Evolutionary conservation across 2,329 filamentous ascomycete species (phyloP).

Genomic region (Colletotrichum trifolii): DNA sequence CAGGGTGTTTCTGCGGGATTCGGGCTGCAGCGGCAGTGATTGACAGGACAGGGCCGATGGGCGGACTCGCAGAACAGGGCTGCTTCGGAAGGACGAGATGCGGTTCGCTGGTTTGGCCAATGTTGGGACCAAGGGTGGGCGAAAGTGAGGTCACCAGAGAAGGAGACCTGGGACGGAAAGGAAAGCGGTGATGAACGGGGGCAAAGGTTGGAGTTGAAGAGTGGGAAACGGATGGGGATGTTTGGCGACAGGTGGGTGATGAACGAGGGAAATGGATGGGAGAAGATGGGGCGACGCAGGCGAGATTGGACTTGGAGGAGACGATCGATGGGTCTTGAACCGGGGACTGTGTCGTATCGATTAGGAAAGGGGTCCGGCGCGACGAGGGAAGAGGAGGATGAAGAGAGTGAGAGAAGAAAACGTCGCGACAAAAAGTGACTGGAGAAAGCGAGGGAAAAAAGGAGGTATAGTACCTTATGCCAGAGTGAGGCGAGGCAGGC

Average conservation of each 20-base stretch:
- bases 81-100: background rate
- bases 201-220: slow-evolving; percentile 6
- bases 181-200: slow-evolving; percentile 3
- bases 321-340: slow-evolving; percentile 29
- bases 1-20: background rate
- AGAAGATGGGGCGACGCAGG: slow-evolving; percentile 21
- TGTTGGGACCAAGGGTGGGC: slow-evolving; percentile 13
- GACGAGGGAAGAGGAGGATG: background rate
- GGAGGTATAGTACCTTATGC: background rate
- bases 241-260: slow-evolving; percentile 4
- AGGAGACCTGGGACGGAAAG: background rate
- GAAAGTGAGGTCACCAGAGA: slow-evolving; percentile 25
- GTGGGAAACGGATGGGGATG: background rate
- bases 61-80: slow-evolving; percentile 2
- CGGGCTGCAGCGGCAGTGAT: slow-evolving; percentile 6
- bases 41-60: slow-evolving; percentile 6
- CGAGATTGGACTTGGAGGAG: slow-evolving; percentile 29
- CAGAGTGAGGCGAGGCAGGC: background rate
- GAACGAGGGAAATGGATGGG: background rate
- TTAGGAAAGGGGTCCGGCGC: background rate
- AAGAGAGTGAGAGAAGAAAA: too few species aligned
- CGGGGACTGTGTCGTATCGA: slow-evolving; percentile 12
- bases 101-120: slow-evolving; percentile 1
- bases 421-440: too few species aligned
- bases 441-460: background rate